Conservation (phyloP, 1,284 basidiomycete genomes). For the Schizophyllum commune region DNA sequence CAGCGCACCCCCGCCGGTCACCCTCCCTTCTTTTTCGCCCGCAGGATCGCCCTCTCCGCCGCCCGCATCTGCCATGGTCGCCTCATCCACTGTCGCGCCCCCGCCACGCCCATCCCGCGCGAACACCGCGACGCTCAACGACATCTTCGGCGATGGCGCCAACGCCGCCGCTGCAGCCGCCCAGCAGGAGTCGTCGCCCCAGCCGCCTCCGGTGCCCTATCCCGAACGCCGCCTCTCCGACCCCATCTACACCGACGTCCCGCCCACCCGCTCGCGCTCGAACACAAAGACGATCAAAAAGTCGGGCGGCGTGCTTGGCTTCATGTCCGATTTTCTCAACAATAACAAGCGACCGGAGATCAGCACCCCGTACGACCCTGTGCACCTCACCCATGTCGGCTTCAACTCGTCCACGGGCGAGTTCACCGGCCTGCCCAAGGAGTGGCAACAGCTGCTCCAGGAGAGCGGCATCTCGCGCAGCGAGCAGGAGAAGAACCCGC, state of each 20-base stretch:
- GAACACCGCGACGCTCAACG: constrained; percentile 71
- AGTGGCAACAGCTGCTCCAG: constrained; percentile 97
- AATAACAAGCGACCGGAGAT: constrained; percentile 85
- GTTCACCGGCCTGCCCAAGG: constrained; percentile 95
- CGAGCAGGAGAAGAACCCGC: constrained; percentile 97
- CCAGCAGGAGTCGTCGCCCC: constrained; percentile 46
- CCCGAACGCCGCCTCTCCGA: constrained; percentile 12
- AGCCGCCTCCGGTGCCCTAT: constrained; percentile 21
- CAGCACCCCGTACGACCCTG: constrained; percentile 98
- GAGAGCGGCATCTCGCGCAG: constrained; percentile 92
- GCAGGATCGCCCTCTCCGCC: not conserved
- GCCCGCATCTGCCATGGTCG: constrained; percentile 21
- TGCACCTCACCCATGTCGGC: constrained; percentile 98
- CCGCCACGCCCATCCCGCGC: constrained; percentile 73
- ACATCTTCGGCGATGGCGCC: constrained; percentile 46
- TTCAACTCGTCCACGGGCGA: constrained; percentile 99
- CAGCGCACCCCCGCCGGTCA: constrained; percentile 25
- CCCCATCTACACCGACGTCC: constrained; percentile 38
- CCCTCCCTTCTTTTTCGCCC: constrained; percentile 23
- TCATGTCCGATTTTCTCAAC: constrained; percentile 78
- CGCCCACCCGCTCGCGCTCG: constrained; percentile 49
- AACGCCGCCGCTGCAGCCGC: too few relatives aligned
- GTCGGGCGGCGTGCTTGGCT: constrained; percentile 70
- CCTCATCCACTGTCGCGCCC: constrained; percentile 33
- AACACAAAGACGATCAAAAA: constrained; percentile 53